phyloP scores from a whole-genome alignment of 495 filamentous ascomycete species.

The Aspergillus panamensis region DNA sequence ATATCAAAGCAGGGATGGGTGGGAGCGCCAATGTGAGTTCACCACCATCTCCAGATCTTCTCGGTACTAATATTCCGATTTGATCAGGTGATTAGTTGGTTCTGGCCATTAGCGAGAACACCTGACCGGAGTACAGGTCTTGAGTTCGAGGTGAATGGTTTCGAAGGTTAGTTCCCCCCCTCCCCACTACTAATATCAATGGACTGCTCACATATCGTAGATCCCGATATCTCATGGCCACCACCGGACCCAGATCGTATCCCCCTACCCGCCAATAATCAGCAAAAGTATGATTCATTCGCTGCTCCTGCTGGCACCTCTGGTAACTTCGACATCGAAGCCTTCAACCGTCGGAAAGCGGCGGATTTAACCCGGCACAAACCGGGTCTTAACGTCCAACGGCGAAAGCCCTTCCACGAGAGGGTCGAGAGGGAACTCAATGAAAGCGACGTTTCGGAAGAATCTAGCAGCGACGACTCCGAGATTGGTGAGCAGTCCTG shows the following conservation, averaged over 20 bases:
- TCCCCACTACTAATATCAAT: not conserved
- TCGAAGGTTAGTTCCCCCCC: conserved; percentile 59
- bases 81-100: conserved; percentile 52
- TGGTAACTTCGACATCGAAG: conserved; percentile 48
- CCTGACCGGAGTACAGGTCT: conserved; percentile 56
- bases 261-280: conserved; percentile 40
- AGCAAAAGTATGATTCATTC: conserved; percentile 28
- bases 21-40: conserved; percentile 46
- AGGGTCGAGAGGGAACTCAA: conserved; percentile 42
- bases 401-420: conserved; percentile 51
- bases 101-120: conserved; percentile 59
- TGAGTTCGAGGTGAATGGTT: conserved; percentile 77
- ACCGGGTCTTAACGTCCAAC: conserved; percentile 29
- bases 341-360: conserved; percentile 55
- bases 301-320: conserved; percentile 27
- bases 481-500: conserved; percentile 62
- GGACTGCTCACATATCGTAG: conserved; percentile 28
- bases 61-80: not conserved
- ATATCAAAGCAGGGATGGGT: conserved; percentile 74
- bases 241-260: conserved; percentile 86
- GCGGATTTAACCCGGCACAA: conserved; percentile 48
- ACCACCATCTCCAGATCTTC: not conserved
- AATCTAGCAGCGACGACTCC: conserved; percentile 29
- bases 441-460: conserved; percentile 25
- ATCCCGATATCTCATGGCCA: conserved; percentile 65